Base-by-base conservation (phyloP, 306 rosid genomes). In the Calophaca sinica region DNA sequence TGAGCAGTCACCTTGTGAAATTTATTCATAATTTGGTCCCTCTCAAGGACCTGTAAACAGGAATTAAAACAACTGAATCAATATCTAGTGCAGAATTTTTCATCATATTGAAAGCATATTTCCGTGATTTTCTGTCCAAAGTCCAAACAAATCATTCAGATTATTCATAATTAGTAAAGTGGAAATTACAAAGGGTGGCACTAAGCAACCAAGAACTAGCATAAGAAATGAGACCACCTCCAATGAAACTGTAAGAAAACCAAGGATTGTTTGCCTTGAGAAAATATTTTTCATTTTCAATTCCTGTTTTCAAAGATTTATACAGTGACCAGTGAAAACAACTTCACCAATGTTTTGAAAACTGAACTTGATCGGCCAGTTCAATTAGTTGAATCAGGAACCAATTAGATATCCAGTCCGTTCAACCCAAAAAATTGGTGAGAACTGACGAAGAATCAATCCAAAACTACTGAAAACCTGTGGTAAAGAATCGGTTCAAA, bases 11-110 rank as follows among this genome's bases (percentile, higher is more conserved):
- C 90, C 76, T 87, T 87, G 0, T 82, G 72, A 84, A 90, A 90
- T 79, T 90, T 85, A 41, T 77, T 84, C 91, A 84, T 82, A 79
- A 91, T 72, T 58, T 81, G 77, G 57, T 93, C 96, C 89, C 96
- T 82, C 89, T 93, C 93, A 39, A 93, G 75, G 31, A 83, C 98
- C 98, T 93, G 85, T 57, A 76, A 53, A 78, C 54, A 57, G 12
- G 41, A 74, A 9, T 20, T 9, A 33, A 28, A 54, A 13, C 15
- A 41, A 53, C 11, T 12, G 64, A 84, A 69, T 62, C 51, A 67
- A 65, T 65, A 65, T 45, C 39, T 50, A 53, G 41, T 65, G 49
- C 11, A 82, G 32, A 14, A 48, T n/a, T 45, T 71, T n/a, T 57
- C 41, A 39, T 64, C 52, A 54, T 2, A 55, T 32, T 13, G 57